Conservation (phyloP, 345 rosid genomes). For the Ceriops tagal region DNA sequence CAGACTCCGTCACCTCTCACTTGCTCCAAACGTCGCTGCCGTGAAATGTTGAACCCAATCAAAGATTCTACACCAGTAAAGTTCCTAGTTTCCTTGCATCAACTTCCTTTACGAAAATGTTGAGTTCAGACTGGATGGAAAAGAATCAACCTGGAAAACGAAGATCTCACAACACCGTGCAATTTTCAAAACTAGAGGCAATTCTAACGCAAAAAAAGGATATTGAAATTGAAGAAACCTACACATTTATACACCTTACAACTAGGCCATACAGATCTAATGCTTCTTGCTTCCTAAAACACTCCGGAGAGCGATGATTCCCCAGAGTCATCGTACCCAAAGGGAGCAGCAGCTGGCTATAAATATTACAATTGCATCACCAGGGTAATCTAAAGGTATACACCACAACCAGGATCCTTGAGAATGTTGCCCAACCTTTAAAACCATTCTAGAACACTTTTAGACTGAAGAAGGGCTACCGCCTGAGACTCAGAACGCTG, state of each 20-base stretch:
- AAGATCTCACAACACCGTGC: neutral
- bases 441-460: neutral
- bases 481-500: too few species aligned
- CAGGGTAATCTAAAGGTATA: neutral
- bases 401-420: constrained; percentile 13
- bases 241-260: constrained; percentile 22
- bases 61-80: too few species aligned
- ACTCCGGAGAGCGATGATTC: neutral
- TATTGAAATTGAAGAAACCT: constrained; percentile 9
- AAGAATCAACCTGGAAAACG: too few species aligned
- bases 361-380: constrained; percentile 5
- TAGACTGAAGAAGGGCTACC: neutral
- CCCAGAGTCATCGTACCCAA: neutral
- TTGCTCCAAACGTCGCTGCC: too few species aligned
- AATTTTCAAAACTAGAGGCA: neutral
- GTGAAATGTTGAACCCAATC: too few species aligned
- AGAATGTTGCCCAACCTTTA: neutral
- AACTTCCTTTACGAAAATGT: too few species aligned
- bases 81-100: too few species aligned
- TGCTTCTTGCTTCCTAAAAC: constrained; percentile 19
- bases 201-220: neutral
- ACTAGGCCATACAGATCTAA: constrained; percentile 14
- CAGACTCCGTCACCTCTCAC: too few species aligned
- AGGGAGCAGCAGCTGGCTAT: constrained; percentile 3
- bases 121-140: too few species aligned